Conservation (phyloP, 768 basidiomycete genomes). For the Melanogaster broomeanus region DNA sequence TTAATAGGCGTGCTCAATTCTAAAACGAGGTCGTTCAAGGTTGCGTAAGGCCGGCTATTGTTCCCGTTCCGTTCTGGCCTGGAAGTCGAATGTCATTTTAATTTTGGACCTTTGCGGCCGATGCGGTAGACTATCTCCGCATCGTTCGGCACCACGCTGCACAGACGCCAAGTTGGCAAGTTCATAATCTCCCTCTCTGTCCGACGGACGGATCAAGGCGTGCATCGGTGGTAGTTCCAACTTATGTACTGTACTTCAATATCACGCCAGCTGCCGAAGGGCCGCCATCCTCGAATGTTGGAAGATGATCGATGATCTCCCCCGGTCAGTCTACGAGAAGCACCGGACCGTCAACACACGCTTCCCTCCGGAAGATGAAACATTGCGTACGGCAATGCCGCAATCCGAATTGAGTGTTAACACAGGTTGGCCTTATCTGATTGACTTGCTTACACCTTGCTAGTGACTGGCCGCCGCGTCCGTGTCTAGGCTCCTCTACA, state of each 20-base stretch:
- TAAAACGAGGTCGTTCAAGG: too few species aligned
- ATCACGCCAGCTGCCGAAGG: too few species aligned
- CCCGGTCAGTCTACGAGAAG: background rate
- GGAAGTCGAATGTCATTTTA: background rate
- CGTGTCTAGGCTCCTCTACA: background rate
- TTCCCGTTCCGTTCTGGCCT: background rate
- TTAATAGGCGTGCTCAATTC: too few species aligned
- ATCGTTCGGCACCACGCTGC: background rate
- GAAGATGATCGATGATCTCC: background rate
- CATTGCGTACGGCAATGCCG: too few species aligned
- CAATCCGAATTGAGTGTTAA: background rate
- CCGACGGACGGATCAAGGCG: background rate
- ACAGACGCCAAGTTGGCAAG: background rate
- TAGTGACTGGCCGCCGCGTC: too few species aligned
- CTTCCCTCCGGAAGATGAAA: background rate
- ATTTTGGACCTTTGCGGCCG: background rate
- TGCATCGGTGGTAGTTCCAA: too few species aligned
- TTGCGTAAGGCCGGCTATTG: too few species aligned
- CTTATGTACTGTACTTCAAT: too few species aligned
- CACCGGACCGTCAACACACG: background rate
- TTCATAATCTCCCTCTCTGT: too few species aligned
- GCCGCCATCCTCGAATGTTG: background rate
- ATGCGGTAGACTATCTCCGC: background rate
- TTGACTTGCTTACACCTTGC: too few species aligned
- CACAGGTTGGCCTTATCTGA: too few species aligned